phyloP scores from a whole-genome alignment of 441 rosid species.

The Erysimum cheiri region DNA sequence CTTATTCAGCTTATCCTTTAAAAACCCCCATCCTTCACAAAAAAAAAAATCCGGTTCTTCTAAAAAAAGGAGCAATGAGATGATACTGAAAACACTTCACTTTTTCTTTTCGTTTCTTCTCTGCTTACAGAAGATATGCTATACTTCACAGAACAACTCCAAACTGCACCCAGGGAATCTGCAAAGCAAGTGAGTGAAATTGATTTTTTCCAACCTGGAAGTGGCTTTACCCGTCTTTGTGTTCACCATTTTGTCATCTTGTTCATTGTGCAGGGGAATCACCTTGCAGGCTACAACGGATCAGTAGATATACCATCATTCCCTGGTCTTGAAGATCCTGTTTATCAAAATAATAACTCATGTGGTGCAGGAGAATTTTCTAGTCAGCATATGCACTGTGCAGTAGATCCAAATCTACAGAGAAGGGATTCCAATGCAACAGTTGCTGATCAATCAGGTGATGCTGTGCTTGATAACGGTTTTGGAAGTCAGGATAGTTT shows the following conservation, averaged over 20 bases:
- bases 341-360: conserved; percentile 42
- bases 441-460: conserved; percentile 47
- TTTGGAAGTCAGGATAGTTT: conserved; percentile 88
- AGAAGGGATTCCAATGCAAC: conserved; percentile 43
- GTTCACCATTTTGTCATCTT: conserved; percentile 30
- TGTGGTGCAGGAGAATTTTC: conserved; percentile 44
- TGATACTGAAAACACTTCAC: conserved; percentile 22
- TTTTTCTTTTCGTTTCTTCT: conserved; percentile 19
- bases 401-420: conserved; percentile 47
- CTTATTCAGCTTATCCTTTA: conserved; percentile 33
- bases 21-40: conserved; percentile 18
- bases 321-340: conserved; percentile 45
- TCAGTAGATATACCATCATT: conserved; percentile 48
- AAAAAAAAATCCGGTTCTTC: neutral
- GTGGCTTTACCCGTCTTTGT: conserved; percentile 26
- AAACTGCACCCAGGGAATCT: conserved; percentile 47
- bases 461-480: conserved; percentile 52
- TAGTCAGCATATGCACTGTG: conserved; percentile 50
- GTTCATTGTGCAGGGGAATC: conserved; percentile 58
- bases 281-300: conserved; percentile 46
- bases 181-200: conserved; percentile 57
- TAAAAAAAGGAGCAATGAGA: neutral
- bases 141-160: conserved; percentile 56
- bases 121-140: conserved; percentile 57
- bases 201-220: conserved; percentile 22